A percentile compares a stretch with the other conserved stretches of the same genome.
These are phyloP conservation scores for Blakeslea trispora DNA, from an alignment of 371 early-diverging fungal species.

Conservation along the genomic window DNA sequence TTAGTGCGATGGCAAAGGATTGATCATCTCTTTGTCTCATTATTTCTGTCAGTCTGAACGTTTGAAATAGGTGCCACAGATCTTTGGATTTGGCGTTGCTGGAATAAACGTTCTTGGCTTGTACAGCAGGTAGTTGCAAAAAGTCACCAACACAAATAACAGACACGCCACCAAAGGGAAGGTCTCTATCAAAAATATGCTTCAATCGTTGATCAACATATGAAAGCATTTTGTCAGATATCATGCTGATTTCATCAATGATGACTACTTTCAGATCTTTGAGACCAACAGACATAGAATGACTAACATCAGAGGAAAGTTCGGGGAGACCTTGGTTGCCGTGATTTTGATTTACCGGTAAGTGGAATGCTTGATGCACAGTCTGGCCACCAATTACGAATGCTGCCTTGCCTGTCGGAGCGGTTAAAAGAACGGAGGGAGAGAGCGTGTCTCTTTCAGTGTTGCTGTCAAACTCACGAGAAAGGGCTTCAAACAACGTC, in stretches of 20 bases:
- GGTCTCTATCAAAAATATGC: background rate
- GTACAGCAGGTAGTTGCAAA: constrained; percentile 14
- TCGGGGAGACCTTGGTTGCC: too few species aligned
- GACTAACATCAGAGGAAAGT: background rate
- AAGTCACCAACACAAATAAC: constrained; percentile 15
- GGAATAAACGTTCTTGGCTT: background rate
- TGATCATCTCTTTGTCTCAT: constrained; percentile 17
- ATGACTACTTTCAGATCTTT: background rate
- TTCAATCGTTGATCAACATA: background rate
- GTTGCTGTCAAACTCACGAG: constrained; percentile 1
- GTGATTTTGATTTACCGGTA: constrained; percentile 1
- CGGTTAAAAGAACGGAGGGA: constrained; percentile 11
- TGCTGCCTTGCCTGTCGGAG: constrained; percentile 13
- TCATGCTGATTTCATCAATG: constrained; percentile 5
- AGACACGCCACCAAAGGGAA: background rate
- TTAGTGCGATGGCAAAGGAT: constrained; percentile 5
- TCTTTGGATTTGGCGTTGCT: background rate
- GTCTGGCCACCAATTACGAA: constrained; percentile 1
- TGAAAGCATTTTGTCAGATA: background rate
- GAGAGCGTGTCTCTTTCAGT: constrained; percentile 1
- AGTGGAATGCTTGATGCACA: background rate
- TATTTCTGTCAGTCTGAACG: constrained; percentile 4
- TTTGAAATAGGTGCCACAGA: constrained; percentile 5
- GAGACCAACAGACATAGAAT: background rate
- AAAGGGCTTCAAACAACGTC: constrained; percentile 6